Conservation (phyloP, 495 filamentous ascomycete species). For the Rhizodiscina lignyota region DNA sequence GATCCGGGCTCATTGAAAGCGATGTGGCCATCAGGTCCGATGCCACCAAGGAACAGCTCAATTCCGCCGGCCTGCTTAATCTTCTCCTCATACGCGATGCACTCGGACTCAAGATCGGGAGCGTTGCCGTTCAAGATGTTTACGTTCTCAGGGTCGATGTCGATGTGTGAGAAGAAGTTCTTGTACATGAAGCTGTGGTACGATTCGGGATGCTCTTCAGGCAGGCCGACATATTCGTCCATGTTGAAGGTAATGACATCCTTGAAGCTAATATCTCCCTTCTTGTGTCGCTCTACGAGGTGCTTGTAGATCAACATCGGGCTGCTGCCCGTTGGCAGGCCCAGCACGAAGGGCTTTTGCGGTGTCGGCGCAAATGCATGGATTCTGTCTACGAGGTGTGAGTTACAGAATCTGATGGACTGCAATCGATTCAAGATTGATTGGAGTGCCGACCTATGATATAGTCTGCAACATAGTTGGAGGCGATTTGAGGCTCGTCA, state of each 20-base stretch:
- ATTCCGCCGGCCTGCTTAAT: constrained; percentile 64
- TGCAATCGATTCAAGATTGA: background rate
- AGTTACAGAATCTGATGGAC: background rate
- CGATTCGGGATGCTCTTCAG: constrained; percentile 64
- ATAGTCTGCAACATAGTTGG: constrained; percentile 66
- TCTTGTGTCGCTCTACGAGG: constrained; percentile 58
- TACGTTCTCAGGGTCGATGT: constrained; percentile 63
- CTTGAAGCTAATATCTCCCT: constrained; percentile 65
- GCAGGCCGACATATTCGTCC: constrained; percentile 79
- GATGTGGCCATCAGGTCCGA: constrained; percentile 75
- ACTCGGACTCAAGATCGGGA: constrained; percentile 57
- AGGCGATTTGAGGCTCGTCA: constrained; percentile 46
- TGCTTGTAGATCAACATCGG: constrained; percentile 64
- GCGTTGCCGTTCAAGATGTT: constrained; percentile 79
- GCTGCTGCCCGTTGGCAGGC: constrained; percentile 68
- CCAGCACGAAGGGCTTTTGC: constrained; percentile 61
- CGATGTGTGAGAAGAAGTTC: constrained; percentile 78
- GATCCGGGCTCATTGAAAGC: constrained; percentile 85
- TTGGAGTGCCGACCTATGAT: constrained; percentile 51
- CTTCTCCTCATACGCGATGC: constrained; percentile 59
- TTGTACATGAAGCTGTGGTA: constrained; percentile 89
- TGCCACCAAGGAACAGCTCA: constrained; percentile 71
- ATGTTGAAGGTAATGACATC: constrained; percentile 89
- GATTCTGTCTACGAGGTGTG: constrained; percentile 38
- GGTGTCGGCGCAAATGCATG: constrained; percentile 53